phyloP scores from a whole-genome alignment of 257 asterid species.

The Jaltomata sinuosa region DNA sequence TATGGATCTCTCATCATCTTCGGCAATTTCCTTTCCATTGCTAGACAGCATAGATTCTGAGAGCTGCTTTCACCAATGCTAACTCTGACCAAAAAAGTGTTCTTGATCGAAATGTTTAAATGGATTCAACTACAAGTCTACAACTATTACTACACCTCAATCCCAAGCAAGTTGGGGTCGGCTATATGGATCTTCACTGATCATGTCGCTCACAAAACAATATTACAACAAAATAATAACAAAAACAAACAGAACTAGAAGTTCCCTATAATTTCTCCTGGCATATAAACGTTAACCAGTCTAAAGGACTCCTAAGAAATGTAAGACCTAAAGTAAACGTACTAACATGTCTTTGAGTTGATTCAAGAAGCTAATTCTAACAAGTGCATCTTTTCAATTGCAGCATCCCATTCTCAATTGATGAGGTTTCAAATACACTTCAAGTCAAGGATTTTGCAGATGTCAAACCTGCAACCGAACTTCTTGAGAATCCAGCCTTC shows the following conservation, averaged over 20 bases:
- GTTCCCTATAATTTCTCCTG: neutral
- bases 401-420: conserved; percentile 96
- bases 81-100: neutral
- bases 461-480: conserved; percentile 74
- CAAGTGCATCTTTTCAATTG: neutral
- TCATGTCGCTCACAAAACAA: neutral
- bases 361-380: neutral
- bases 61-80: too few relatives aligned
- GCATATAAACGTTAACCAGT: neutral
- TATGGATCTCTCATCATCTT: neutral
- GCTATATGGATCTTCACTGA: neutral
- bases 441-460: conserved; percentile 72
- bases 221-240: neutral
- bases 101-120: neutral
- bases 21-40: too few relatives aligned
- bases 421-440: conserved; percentile 63
- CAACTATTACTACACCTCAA: neutral
- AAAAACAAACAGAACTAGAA: neutral
- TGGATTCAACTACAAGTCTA: neutral
- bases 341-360: neutral
- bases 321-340: neutral
- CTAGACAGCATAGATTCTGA: too few relatives aligned
- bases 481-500: conserved; percentile 71
- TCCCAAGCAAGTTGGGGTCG: neutral
- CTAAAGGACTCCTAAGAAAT: neutral